phyloP scores from a whole-genome alignment of 2,329 filamentous ascomycete species.

The Aureobasidium mangrovei region DNA sequence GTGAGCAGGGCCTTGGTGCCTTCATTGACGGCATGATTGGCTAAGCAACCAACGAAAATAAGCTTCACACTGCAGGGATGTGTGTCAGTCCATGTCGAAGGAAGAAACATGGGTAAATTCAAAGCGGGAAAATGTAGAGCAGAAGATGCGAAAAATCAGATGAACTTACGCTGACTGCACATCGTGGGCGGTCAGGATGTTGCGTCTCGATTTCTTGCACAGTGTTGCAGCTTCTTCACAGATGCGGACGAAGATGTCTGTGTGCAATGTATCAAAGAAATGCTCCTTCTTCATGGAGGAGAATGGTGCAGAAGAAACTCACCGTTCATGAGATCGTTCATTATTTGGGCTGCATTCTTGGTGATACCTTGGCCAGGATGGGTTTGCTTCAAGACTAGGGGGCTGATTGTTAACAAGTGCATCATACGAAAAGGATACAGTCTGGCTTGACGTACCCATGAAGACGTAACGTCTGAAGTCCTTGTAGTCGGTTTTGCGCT shows the following conservation, averaged over 20 bases:
- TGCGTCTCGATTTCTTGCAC: conserved; percentile 6
- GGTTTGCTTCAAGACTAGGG: background rate
- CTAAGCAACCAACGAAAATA: background rate
- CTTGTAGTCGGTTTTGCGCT: background rate
- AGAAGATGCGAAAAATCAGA: background rate
- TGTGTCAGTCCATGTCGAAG: background rate
- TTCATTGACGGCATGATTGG: background rate
- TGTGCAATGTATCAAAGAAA: background rate
- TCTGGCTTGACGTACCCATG: background rate
- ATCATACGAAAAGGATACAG: background rate
- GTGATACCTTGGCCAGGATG: background rate
- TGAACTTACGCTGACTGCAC: conserved; percentile 2
- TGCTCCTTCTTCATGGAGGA: background rate
- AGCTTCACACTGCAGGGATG: background rate
- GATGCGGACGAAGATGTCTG: background rate
- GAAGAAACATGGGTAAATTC: background rate
- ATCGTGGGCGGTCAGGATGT: background rate
- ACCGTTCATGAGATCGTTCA: conserved; percentile 9
- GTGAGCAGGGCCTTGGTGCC: background rate
- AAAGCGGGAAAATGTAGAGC: background rate
- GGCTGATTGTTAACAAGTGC: background rate
- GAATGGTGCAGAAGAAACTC: background rate
- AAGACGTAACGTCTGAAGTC: background rate
- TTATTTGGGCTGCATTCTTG: background rate
- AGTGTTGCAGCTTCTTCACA: background rate